A percentile compares a stretch with the other conserved stretches of the same genome.
These are phyloP conservation scores for Macrolepiota fuliginosa DNA, from an alignment of 768 basidiomycete genomes.

Conservation along the genomic window DNA sequence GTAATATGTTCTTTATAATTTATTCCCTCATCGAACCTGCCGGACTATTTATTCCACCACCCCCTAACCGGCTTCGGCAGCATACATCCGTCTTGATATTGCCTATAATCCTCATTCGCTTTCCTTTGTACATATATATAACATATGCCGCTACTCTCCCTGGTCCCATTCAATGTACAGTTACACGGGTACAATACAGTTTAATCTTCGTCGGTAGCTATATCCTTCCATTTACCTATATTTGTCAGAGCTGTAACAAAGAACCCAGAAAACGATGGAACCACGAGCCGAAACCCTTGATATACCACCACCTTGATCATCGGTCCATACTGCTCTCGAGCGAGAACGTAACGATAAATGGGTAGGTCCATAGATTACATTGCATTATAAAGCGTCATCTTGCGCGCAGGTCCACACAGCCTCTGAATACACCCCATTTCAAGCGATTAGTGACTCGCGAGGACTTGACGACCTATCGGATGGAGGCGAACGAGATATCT, in stretches of 20 bases:
- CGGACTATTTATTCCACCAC: neutral
- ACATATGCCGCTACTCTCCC: neutral
- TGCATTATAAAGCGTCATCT: neutral
- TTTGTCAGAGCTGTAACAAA: neutral
- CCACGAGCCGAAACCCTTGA: neutral
- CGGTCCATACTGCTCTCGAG: too few relatives aligned
- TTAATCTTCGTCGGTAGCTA: neutral
- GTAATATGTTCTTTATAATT: neutral
- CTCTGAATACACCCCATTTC: too few relatives aligned
- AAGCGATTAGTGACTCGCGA: too few relatives aligned
- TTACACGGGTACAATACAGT: neutral
- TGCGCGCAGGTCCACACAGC: neutral
- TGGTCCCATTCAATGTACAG: neutral
- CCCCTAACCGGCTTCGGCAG: neutral
- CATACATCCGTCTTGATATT: neutral
- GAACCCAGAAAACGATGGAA: neutral
- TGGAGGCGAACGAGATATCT: slow-evolving; percentile 54
- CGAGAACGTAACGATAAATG: neutral
- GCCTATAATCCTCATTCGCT: neutral
- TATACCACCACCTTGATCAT: too few relatives aligned
- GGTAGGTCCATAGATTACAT: neutral
- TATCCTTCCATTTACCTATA: neutral
- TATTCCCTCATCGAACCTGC: neutral
- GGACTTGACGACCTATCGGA: neutral
- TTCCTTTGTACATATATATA: neutral